Base-by-base conservation (phyloP, 306 rosid genomes). In the Vigna nakashimae region DNA sequence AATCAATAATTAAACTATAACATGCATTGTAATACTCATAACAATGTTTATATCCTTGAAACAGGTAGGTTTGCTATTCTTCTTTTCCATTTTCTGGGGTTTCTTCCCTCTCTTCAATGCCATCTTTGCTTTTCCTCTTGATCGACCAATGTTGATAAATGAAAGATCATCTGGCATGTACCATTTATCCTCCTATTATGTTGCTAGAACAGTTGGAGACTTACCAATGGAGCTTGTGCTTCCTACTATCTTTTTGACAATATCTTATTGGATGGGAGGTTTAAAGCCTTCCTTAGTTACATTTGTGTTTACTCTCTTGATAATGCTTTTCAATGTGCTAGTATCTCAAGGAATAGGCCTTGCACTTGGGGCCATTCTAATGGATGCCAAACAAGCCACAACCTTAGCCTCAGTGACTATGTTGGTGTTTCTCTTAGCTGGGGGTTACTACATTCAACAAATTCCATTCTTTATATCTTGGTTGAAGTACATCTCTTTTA, bases 31-130 rank as follows among this genome's bases (percentile, higher is more conserved):
- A 22, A 10, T 71, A 14, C 11, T 69, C 50, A 64, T 64, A 22
- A 62, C 73, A 78, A 26, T 34, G 46, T 7, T 64, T 17, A 10
- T 17, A 15, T 36, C 1, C 38, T 26, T 81, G 68, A 0, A 59
- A 85, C 92, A 91, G 93, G 90, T 91, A 60, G 90, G 97, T 34
- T 87, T 91, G 34, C 85, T 91, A 10, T 91, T 91, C 82, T 91
- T 91, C 90, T 91, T 86, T 90, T 89, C 96, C 46, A 86, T 89
- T 81, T 89, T 91, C 74, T 89, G 92, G 96, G 93, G 96, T 15
- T 89, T 89, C 81, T 89, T 87, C 72, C 97, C 97, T 11, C 85
- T 91, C 2, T 89, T 85, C 50, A 87, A 80, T 51, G 92, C 97
- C 82, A 86, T 89, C 40, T 91, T 91, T 24, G 81, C 92, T 7